Conservation (phyloP, 441 rosid genomes). For the Geranium incanum region DNA sequence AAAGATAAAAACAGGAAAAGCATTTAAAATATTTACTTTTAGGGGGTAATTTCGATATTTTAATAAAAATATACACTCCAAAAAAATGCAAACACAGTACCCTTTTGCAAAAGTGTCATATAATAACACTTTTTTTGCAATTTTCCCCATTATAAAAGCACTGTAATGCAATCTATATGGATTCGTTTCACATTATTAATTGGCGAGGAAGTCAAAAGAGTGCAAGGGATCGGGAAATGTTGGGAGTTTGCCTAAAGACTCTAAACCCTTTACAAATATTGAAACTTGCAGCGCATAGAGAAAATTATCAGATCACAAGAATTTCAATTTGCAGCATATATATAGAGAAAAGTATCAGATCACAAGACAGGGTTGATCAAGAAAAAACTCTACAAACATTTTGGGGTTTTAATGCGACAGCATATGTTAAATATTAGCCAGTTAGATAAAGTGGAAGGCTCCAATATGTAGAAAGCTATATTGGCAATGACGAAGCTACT, state of each 20-base stretch:
- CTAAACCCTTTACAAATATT: not conserved
- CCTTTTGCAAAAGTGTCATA: too few relatives aligned
- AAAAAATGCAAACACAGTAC: too few relatives aligned
- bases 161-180: not conserved
- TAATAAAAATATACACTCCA: not conserved
- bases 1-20: too few relatives aligned
- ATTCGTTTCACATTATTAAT: not conserved
- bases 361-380: not conserved
- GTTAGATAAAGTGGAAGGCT: not conserved
- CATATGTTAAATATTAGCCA: not conserved
- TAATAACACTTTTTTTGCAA: too few relatives aligned
- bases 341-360: not conserved
- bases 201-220: not conserved
- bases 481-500: slow-evolving; percentile 15
- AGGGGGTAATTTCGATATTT: too few relatives aligned
- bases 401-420: too few relatives aligned
- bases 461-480: not conserved
- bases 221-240: not conserved
- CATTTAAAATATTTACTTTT: too few relatives aligned
- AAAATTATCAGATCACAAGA: not conserved
- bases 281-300: not conserved
- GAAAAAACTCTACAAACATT: too few relatives aligned
- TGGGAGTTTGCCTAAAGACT: too few relatives aligned
- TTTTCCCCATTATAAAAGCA: too few relatives aligned
- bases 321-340: too few relatives aligned